These are phyloP conservation scores for Heteromeles arbutifolia DNA, from an alignment of 306 rosid genomes.

Conservation along the genomic window DNA sequence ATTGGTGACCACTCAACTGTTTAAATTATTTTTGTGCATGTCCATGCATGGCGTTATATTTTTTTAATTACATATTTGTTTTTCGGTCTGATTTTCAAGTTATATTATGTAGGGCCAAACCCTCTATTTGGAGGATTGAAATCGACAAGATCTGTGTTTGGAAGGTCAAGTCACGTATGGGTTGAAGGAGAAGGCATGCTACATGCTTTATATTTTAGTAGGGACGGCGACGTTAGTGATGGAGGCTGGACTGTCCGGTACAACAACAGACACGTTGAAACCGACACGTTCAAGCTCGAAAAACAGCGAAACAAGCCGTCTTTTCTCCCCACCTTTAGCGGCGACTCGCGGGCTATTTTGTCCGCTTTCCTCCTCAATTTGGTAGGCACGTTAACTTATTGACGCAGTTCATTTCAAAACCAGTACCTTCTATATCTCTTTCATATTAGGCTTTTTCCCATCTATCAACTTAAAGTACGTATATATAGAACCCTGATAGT, in stretches of 20 bases:
- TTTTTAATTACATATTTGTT: too few species aligned
- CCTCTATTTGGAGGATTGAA: slow-evolving; percentile 69
- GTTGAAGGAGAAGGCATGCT: slow-evolving; percentile 91
- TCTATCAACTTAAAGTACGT: neutral
- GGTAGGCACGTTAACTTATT: slow-evolving; percentile 27
- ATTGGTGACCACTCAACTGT: neutral
- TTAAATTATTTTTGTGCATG: neutral
- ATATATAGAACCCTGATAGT: neutral
- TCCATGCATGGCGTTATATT: neutral
- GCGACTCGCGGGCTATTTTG: slow-evolving; percentile 46
- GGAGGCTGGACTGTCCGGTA: slow-evolving; percentile 35
- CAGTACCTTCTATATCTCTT: neutral
- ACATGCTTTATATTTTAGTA: slow-evolving; percentile 51
- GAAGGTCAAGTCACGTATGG: slow-evolving; percentile 52
- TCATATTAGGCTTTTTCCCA: too few species aligned
- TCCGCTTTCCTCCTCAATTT: slow-evolving; percentile 46
- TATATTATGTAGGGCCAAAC: slow-evolving; percentile 47
- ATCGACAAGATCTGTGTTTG: slow-evolving; percentile 53
- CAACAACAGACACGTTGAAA: slow-evolving; percentile 58
- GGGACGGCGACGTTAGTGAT: neutral
- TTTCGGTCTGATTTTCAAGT: neutral
- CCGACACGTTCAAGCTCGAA: slow-evolving; percentile 48
- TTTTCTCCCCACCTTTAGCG: slow-evolving; percentile 53
- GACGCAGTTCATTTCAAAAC: neutral
- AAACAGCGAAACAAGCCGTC: slow-evolving; percentile 43